phyloP scores from a whole-genome alignment of 305 asterid genomes.

The Fraxinus dipetala region DNA sequence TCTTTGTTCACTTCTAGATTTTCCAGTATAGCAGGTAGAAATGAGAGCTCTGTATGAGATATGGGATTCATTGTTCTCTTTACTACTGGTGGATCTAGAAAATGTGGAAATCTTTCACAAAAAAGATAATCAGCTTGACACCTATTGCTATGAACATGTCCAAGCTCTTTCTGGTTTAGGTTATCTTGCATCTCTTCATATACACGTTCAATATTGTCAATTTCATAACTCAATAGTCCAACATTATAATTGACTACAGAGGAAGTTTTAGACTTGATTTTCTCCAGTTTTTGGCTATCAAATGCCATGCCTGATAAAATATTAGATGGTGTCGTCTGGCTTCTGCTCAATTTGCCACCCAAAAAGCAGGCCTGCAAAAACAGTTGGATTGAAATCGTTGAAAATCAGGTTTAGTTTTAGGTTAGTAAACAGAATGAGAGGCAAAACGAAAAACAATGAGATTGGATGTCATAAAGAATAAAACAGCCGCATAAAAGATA shows the following conservation, averaged over 20 bases:
- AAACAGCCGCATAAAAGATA: background rate
- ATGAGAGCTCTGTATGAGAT: constrained; percentile 30
- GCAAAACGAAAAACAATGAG: background rate
- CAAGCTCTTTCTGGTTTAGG: constrained; percentile 19
- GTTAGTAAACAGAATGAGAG: background rate
- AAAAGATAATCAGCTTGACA: constrained; percentile 20
- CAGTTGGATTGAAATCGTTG: constrained; percentile 16
- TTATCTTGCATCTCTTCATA: constrained; percentile 18
- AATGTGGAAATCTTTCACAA: constrained; percentile 21
- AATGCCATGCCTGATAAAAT: constrained; percentile 29
- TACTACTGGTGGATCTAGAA: constrained; percentile 19
- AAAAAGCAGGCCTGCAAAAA: constrained; percentile 32
- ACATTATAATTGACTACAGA: constrained; percentile 20
- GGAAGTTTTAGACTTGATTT: constrained; percentile 22
- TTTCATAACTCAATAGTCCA: constrained; percentile 25
- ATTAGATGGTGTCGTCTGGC: constrained; percentile 14
- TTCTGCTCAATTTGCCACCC: constrained; percentile 16
- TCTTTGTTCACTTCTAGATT: constrained; percentile 28
- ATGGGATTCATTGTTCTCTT: constrained; percentile 21
- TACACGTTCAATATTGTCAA: constrained; percentile 20
- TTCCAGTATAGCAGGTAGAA: constrained; percentile 17
- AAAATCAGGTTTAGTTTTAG: background rate
- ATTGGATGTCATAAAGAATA: background rate
- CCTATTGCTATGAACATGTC: constrained; percentile 23
- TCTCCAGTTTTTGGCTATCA: constrained; percentile 26